Evolutionary conservation across 2,329 filamentous ascomycete genomes (phyloP).

Genomic region (Claviceps arundinis): DNA sequence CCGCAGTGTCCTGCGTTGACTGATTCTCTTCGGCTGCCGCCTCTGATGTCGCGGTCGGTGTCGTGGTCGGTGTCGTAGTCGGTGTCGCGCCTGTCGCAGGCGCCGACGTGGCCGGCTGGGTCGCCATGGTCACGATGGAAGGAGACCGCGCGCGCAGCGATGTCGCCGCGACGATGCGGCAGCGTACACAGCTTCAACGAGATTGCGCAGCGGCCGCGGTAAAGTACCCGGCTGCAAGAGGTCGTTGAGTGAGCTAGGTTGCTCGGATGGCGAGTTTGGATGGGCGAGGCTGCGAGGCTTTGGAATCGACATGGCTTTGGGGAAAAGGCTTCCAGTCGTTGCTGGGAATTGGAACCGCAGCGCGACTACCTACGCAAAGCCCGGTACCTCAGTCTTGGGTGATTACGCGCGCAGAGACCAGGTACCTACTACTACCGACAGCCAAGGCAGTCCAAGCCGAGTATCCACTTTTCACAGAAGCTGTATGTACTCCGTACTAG

Average conservation of each 20-base stretch:
- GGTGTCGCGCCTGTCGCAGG: conserved; percentile 20
- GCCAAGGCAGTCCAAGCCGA: not conserved
- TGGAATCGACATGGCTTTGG: conserved; percentile 5
- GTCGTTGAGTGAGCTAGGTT: conserved; percentile 7
- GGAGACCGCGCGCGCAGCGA: conserved; percentile 17
- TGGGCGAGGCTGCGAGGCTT: conserved; percentile 6
- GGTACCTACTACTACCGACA: conserved; percentile 4
- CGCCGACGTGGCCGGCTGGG: conserved; percentile 25
- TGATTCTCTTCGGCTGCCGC: conserved; percentile 18
- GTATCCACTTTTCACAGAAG: not conserved
- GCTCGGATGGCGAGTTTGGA: conserved; percentile 2
- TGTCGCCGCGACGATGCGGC: conserved; percentile 25
- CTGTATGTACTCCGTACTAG: no score
- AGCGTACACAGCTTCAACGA: conserved; percentile 5
- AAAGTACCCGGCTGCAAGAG: conserved; percentile 7
- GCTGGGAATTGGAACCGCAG: conserved; percentile 10
- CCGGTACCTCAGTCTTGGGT: no score
- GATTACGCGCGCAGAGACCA: conserved; percentile 3
- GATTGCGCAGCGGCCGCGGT: conserved; percentile 5
- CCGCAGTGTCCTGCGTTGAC: conserved; percentile 6
- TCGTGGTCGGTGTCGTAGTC: conserved; percentile 13
- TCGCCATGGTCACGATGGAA: conserved; percentile 27
- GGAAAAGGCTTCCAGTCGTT: conserved; percentile 13
- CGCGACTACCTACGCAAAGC: no score
- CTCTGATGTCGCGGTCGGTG: conserved; percentile 8